phyloP scores from a whole-genome alignment of 2,329 filamentous ascomycete species.

The Trematosphaeria pertusa region DNA sequence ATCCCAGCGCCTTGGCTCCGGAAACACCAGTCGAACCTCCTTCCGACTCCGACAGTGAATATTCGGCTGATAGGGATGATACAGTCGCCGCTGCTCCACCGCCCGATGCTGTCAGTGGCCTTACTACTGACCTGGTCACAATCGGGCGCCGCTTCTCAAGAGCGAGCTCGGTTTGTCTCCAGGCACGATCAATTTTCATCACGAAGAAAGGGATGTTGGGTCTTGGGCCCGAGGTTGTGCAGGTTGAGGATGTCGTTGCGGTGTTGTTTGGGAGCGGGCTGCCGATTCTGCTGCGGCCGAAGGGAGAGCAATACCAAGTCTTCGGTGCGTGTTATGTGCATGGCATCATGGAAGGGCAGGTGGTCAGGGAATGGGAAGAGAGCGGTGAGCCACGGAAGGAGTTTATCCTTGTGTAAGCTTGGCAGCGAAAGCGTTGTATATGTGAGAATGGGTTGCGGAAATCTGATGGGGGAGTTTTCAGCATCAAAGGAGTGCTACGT shows the following conservation, averaged over 20 bases:
- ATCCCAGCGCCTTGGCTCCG: no score
- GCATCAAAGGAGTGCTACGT: no score
- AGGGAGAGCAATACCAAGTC: conserved; percentile 1
- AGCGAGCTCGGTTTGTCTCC: not conserved
- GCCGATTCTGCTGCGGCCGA: not conserved
- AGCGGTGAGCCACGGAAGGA: not conserved
- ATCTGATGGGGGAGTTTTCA: no score
- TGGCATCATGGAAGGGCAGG: not conserved
- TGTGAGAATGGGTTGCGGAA: no score
- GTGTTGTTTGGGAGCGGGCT: not conserved
- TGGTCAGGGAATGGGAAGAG: not conserved
- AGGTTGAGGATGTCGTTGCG: not conserved
- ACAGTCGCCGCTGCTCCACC: no score
- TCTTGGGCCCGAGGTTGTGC: not conserved
- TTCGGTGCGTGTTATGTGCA: conserved; percentile 5
- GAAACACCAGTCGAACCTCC: not conserved
- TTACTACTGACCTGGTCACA: no score
- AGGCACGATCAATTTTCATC: not conserved
- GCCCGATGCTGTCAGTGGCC: no score
- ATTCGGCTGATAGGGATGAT: no score
- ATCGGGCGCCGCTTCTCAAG: conserved; percentile 1
- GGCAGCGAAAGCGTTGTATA: no score
- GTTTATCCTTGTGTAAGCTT: no score
- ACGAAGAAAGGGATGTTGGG: not conserved
- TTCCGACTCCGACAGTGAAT: no score